Evolutionary conservation across 257 asterid species (phyloP).

Genomic region (Nicotiana obtusifolia): DNA sequence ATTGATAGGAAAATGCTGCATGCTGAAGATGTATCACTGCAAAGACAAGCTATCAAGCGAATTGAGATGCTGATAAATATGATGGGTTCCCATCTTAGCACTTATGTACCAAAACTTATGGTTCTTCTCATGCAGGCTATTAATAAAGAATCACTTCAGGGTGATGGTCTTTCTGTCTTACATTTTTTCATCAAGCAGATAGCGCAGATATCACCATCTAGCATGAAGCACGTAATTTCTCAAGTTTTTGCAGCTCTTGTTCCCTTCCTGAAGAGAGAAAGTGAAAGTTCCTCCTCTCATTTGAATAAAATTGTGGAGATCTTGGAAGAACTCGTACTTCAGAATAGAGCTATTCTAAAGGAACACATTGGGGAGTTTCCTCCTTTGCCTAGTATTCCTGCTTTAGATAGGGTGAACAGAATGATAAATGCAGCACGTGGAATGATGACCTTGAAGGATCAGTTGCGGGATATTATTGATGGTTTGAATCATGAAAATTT

Average conservation of each 20-base stretch:
- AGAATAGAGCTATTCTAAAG: conserved; percentile 57
- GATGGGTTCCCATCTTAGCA: conserved; percentile 90
- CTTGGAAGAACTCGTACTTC: conserved; percentile 85
- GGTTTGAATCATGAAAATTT: conserved; percentile 89
- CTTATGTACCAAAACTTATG: conserved; percentile 91
- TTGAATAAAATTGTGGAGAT: conserved; percentile 69
- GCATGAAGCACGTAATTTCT: conserved; percentile 84
- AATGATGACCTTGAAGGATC: conserved; percentile 66
- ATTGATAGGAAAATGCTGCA: conserved; percentile 93
- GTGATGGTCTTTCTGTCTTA: conserved; percentile 78
- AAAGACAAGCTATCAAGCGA: conserved; percentile 79
- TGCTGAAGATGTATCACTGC: conserved; percentile 59
- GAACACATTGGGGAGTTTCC: conserved; percentile 88
- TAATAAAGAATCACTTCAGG: conserved; percentile 73
- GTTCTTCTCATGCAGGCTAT: conserved; percentile 97
- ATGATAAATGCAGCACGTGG: conserved; percentile 88
- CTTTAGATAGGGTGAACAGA: conserved; percentile 70
- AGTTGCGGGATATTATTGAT: conserved; percentile 67
- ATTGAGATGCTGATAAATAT: conserved; percentile 79
- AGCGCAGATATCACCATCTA: conserved; percentile 70
- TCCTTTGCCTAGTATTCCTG: conserved; percentile 80
- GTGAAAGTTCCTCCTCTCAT: conserved; percentile 46
- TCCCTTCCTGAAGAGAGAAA: conserved; percentile 81
- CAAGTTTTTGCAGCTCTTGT: conserved; percentile 97
- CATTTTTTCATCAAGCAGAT: conserved; percentile 77